phyloP scores from a whole-genome alignment of 768 basidiomycete genomes.

The Mycena olivaceomarginata region DNA sequence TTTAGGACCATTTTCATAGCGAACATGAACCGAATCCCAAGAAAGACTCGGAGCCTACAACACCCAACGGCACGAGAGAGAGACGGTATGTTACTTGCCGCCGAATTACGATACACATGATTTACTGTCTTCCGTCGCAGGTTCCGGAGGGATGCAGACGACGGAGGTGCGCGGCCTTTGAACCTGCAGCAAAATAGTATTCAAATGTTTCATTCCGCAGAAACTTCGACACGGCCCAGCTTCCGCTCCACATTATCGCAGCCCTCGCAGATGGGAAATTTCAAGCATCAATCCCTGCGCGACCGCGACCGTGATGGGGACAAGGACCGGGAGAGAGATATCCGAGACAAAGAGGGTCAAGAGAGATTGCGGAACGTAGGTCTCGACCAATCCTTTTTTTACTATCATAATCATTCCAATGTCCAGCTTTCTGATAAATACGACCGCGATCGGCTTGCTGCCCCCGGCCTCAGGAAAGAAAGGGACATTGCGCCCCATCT shows the following conservation, averaged over 20 bases:
- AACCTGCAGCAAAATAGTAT: conserved; percentile 9
- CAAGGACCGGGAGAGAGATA: conserved; percentile 75
- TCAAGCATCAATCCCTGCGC: conserved; percentile 91
- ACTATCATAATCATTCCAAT: conserved; percentile 16
- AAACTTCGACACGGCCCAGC: conserved; percentile 75
- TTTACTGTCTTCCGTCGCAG: conserved; percentile 59
- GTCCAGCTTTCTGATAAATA: conserved; percentile 89
- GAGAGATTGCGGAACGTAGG: conserved; percentile 86
- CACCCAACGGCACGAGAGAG: conserved; percentile 75
- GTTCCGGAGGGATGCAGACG: conserved; percentile 86
- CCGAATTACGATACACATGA: conserved; percentile 28
- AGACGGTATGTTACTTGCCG: conserved; percentile 70
- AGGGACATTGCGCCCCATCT: conserved; percentile 81
- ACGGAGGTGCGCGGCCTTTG: conserved; percentile 70
- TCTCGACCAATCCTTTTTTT: conserved; percentile 32
- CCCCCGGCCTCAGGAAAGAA: conserved; percentile 77
- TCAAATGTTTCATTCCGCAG: conserved; percentile 49
- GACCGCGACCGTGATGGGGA: conserved; percentile 76
- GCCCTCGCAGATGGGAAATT: conserved; percentile 95
- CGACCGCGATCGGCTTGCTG: conserved; percentile 85
- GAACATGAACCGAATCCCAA: conserved; percentile 81
- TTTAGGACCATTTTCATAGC: conserved; percentile 56
- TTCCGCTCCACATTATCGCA: conserved; percentile 86
- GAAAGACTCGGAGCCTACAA: conserved; percentile 81
- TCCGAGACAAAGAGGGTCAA: conserved; percentile 85